These are phyloP conservation scores for Macrolepiota fuliginosa DNA, from an alignment of 768 basidiomycete species.

Conservation along the genomic window DNA sequence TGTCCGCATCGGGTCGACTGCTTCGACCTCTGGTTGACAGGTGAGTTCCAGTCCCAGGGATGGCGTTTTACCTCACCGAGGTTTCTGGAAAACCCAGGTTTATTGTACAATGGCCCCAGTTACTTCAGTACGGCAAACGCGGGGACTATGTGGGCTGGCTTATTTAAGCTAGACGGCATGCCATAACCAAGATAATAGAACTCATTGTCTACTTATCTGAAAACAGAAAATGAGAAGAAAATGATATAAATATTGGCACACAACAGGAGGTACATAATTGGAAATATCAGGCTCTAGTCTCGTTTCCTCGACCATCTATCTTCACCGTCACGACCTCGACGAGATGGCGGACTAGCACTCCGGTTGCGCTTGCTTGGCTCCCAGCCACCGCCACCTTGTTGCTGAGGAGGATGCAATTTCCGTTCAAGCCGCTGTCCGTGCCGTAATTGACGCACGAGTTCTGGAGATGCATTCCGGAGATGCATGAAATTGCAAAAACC, in stretches of 20 bases:
- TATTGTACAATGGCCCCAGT: conserved; percentile 85
- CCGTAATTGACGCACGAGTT: conserved; percentile 74
- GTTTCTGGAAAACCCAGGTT: conserved; percentile 47
- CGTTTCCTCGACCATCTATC: conserved; percentile 76
- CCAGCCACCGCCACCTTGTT: conserved; percentile 75
- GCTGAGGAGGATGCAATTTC: conserved; percentile 65
- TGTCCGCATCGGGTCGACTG: conserved; percentile 85
- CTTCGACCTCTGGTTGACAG: conserved; percentile 81
- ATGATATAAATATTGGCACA: not conserved
- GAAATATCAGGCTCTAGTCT: conserved; percentile 26
- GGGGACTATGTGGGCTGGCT: conserved; percentile 64
- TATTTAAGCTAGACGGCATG: conserved; percentile 47
- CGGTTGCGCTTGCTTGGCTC: conserved; percentile 71
- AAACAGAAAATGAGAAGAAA: not conserved
- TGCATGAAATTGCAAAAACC: conserved; percentile 99
- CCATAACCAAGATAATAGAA: too few species aligned
- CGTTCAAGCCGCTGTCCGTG: conserved; percentile 85
- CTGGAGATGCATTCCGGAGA: conserved; percentile 81
- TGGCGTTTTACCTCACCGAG: not conserved
- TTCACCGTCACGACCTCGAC: conserved; percentile 65
- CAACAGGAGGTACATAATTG: not conserved
- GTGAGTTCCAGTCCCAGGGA: conserved; percentile 31
- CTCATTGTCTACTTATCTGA: not conserved
- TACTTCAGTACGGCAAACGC: conserved; percentile 36
- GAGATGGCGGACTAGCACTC: conserved; percentile 69